These are phyloP conservation scores for Quercus parvula DNA, from an alignment of 306 rosid species.

Conservation along the genomic window DNA sequence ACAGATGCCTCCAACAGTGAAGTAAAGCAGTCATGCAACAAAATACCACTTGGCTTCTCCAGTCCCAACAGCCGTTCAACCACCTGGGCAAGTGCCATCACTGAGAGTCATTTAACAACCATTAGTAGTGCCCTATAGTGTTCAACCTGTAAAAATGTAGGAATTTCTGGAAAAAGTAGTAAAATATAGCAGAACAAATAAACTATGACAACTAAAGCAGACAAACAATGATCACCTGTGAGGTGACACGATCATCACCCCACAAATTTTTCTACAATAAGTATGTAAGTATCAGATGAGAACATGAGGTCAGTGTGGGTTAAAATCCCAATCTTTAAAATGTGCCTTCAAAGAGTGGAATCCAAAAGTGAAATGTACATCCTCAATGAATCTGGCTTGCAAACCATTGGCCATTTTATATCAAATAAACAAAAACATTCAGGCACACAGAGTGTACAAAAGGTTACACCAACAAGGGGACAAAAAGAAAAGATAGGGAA, in stretches of 20 bases:
- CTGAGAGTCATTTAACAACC: slow-evolving; percentile 36
- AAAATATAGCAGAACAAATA: background rate
- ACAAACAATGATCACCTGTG: background rate
- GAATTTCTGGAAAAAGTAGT: background rate
- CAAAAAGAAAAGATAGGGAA: background rate
- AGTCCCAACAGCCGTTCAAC: slow-evolving; percentile 57
- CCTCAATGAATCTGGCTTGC: background rate
- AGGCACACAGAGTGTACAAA: background rate
- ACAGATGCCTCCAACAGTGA: slow-evolving; percentile 61
- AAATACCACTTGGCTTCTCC: slow-evolving; percentile 46
- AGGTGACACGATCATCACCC: background rate
- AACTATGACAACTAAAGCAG: background rate
- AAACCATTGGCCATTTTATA: background rate
- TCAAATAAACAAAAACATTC: background rate
- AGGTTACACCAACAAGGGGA: background rate
- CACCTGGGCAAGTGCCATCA: slow-evolving; percentile 62
- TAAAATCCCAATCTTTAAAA: background rate
- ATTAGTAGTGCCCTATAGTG: background rate
- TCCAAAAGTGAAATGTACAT: background rate
- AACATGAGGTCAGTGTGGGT: background rate
- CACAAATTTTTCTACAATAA: background rate
- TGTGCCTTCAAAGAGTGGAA: background rate
- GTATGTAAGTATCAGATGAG: background rate
- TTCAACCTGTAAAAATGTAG: background rate
- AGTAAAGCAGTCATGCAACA: slow-evolving; percentile 53